These are phyloP conservation scores for Graphilbum sp. DNA, from an alignment of 2,329 filamentous ascomycete species.

Conservation along the genomic window DNA sequence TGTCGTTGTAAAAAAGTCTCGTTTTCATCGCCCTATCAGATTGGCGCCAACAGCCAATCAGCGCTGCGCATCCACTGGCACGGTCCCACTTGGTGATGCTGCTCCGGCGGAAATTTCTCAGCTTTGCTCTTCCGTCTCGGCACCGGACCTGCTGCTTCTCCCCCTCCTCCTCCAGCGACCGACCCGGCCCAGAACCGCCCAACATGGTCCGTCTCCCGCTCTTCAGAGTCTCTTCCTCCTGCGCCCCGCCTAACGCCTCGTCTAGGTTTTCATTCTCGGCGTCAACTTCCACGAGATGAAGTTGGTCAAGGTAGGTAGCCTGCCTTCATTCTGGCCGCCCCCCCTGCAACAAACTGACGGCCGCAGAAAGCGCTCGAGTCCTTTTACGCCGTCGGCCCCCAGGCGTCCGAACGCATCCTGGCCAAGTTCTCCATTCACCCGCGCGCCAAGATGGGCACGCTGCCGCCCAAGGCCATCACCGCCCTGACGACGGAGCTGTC, in stretches of 20 bases:
- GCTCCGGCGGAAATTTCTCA: no score
- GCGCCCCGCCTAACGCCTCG: no score
- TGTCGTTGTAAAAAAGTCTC: no score
- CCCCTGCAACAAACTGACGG: no score
- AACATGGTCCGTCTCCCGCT: neutral
- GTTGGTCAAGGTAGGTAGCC: constrained; percentile 56
- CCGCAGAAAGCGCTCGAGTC: constrained; percentile 61
- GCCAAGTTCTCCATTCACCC: constrained; percentile 82
- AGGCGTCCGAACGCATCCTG: constrained; percentile 57
- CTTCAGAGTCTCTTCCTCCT: no score
- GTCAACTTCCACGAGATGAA: constrained; percentile 71
- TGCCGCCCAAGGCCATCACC: constrained; percentile 62
- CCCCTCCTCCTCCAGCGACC: no score
- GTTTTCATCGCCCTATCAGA: no score
- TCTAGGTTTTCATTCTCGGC: constrained; percentile 68
- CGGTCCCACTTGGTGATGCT: no score
- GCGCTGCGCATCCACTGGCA: neutral
- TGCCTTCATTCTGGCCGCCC: constrained; percentile 2
- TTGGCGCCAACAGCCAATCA: neutral
- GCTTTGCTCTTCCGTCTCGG: neutral
- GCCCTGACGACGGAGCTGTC: constrained; percentile 74
- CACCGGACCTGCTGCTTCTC: neutral
- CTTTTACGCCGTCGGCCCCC: constrained; percentile 73
- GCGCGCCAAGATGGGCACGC: constrained; percentile 56
- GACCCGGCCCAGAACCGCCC: neutral